phyloP scores from a whole-genome alignment of 768 basidiomycete species.

The Amanita pseudoporphyria region DNA sequence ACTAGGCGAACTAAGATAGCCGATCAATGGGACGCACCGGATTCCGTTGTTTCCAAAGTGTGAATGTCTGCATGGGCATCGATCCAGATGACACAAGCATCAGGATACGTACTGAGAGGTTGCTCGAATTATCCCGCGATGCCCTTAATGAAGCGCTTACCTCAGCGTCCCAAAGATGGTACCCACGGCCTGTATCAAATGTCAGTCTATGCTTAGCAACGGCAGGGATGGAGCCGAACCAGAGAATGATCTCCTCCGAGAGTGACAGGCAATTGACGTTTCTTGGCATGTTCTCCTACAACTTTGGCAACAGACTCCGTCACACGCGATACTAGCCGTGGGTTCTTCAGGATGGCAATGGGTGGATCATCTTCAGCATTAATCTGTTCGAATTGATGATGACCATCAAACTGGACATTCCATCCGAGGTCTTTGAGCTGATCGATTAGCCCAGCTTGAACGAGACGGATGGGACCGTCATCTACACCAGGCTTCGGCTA shows the following conservation, averaged over 20 bases:
- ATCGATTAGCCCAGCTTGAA: conserved; percentile 73
- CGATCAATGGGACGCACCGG: conserved; percentile 34
- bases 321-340: conserved; percentile 77
- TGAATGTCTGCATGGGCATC: conserved; percentile 99
- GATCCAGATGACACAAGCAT: conserved; percentile 89
- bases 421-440: conserved; percentile 78
- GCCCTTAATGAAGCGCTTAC: conserved; percentile 24
- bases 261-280: conserved; percentile 80
- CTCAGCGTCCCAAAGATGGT: conserved; percentile 85
- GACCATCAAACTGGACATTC: conserved; percentile 84
- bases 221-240: conserved; percentile 30
- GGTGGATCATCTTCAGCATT: conserved; percentile 58
- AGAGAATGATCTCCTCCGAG: conserved; percentile 96
- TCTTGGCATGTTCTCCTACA: conserved; percentile 66
- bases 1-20: not conserved
- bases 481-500: conserved; percentile 79
- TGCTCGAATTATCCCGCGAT: not conserved
- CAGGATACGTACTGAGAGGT: conserved; percentile 49
- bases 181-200: conserved; percentile 61
- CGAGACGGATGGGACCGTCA: conserved; percentile 79
- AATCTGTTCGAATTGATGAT: conserved; percentile 81
- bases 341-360: conserved; percentile 86
- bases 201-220: conserved; percentile 2
- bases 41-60: conserved; percentile 70
- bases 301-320: conserved; percentile 67